Percentiles rank a stretch among this genome's conserved stretches.
Evolutionary conservation across 768 basidiomycete species (phyloP).

Genomic region (Pleurotus ostreatus): DNA sequence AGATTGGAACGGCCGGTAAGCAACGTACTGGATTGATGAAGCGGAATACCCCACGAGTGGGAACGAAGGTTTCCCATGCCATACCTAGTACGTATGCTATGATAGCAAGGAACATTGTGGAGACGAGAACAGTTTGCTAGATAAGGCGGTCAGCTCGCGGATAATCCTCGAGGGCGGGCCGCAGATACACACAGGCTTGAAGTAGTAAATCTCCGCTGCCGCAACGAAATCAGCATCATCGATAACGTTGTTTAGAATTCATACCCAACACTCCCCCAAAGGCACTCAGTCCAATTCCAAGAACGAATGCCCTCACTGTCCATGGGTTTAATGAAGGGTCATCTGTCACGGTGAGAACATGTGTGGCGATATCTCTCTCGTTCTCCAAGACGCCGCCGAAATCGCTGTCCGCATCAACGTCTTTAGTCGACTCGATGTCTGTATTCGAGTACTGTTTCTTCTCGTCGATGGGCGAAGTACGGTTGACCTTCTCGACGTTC

Average conservation of each 20-base stretch:
- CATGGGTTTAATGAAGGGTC: constrained; percentile 42
- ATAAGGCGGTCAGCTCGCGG: too few species aligned
- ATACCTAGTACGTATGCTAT: constrained; percentile 48
- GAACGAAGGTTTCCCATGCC: constrained; percentile 41
- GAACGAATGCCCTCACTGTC: constrained; percentile 42
- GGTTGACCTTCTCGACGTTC: constrained; percentile 12
- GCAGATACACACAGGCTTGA: constrained; percentile 41
- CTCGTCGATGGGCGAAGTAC: constrained; percentile 21
- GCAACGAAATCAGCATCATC: constrained; percentile 10
- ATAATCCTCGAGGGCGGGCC: too few species aligned
- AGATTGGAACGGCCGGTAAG: background rate
- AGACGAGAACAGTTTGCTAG: constrained; percentile 49
- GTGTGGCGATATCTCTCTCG: constrained; percentile 44
- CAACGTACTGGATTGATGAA: constrained; percentile 49
- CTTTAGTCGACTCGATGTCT: constrained; percentile 29
- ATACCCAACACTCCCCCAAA: constrained; percentile 49
- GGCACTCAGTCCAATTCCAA: constrained; percentile 41
- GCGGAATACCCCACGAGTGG: constrained; percentile 38
- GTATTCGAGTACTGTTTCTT: constrained; percentile 26
- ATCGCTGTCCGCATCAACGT: constrained; percentile 22
- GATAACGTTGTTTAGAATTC: background rate
- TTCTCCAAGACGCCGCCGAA: constrained; percentile 34
- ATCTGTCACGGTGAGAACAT: constrained; percentile 41
- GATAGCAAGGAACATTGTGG: constrained; percentile 50
- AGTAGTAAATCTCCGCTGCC: constrained; percentile 56